Base-by-base conservation (phyloP, 106 monocot species). In the Platanthera guangdongensis region DNA sequence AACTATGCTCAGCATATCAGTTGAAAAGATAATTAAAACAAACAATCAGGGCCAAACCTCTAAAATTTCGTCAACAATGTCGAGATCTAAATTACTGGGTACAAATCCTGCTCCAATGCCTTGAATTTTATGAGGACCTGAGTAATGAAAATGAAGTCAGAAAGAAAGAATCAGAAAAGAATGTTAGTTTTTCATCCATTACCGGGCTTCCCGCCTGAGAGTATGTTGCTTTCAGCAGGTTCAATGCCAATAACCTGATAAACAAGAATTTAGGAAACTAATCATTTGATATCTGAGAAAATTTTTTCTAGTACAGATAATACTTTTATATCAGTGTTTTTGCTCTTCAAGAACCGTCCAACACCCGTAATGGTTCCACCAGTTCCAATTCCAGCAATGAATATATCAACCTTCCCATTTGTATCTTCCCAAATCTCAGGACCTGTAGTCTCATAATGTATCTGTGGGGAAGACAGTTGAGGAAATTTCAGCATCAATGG, bases 361-460 rank as follows among this genome's bases (percentile, higher is more conserved):
- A 87, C 95, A 72, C 95, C 93, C 74, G 95, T 83, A 74, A 96
- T 96, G 15, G 95, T 96, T 80, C 95, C 95, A 48, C 93, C 95
- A 21, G 95, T 96, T 82, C 95, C 95, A 76, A 96, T 96, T 80
- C 95, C 95, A 63, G 90, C 87, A 86, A 96, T 78, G 83, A 96
- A 93, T 51, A 96, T 89, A 81, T 96, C 95, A 11, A 96, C 88
- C 74, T 90, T 96, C 28, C 95, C 93, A 67, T 75, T 85, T 62
- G 95, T 91, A 81, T 96, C 95, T 80, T 96, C 93, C 95, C 95
- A 96, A 28, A 96, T 96, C 80, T 96, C 95, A 57, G 95, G 95
- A 50, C 95, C 95, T 68, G 95, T 96, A 13, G 95, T 96, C 76
- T 93, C 90, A 84, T 84, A 91, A 77, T 96, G 95, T 79, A 93